Conservation (phyloP, 768 basidiomycete species). For the Pisolithus microcarpus region DNA sequence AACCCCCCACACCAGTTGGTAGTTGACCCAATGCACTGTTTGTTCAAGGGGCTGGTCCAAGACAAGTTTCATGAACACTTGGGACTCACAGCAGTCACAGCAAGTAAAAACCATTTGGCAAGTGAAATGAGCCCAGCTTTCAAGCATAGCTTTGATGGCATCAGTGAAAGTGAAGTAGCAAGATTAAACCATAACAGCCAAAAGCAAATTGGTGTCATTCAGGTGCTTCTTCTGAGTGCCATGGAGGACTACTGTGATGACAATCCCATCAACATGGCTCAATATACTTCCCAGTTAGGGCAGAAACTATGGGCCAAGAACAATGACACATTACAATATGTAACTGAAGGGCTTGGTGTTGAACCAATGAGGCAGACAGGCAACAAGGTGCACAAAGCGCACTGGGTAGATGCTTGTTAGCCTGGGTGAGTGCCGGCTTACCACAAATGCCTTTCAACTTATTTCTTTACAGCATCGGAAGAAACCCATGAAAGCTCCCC, state of each 20-base stretch:
- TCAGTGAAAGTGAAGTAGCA: neutral
- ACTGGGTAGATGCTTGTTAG: constrained; percentile 4
- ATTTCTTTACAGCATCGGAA: neutral
- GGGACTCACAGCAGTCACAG: neutral
- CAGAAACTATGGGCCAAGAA: neutral
- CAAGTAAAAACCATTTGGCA: neutral
- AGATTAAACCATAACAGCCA: neutral
- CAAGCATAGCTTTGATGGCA: neutral
- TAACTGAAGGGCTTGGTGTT: neutral
- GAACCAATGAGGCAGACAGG: neutral
- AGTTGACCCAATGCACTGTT: constrained; percentile 19
- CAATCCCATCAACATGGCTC: neutral
- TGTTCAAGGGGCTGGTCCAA: neutral
- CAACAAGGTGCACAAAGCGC: neutral
- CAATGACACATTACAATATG: neutral
- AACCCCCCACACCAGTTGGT: constrained; percentile 11
- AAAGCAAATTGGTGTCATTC: constrained; percentile 2
- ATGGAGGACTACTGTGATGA: neutral
- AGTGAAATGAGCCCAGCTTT: constrained; percentile 1
- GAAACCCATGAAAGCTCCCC: neutral
- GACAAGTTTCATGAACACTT: constrained; percentile 3
- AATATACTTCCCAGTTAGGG: neutral
- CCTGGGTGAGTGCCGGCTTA: constrained; percentile 3
- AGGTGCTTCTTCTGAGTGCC: neutral
- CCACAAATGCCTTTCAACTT: neutral